Evolutionary conservation across 345 rosid genomes (phyloP).

Genomic region (Limnanthes douglasii): DNA sequence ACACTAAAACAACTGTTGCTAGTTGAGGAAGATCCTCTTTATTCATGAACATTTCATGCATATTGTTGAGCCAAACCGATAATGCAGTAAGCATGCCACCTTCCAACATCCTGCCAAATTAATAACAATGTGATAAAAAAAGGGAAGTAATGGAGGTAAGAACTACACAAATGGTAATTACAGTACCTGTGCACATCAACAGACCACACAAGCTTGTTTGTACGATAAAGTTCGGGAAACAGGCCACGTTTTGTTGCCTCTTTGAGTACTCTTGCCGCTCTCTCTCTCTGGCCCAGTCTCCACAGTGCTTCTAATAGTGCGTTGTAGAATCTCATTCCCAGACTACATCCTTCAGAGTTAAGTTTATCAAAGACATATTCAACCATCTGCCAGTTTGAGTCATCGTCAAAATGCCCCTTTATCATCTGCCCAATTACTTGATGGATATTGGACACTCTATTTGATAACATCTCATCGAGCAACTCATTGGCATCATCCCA

Average conservation of each 20-base stretch:
- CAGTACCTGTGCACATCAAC: conserved; percentile 82
- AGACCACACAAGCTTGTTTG: conserved; percentile 74
- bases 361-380: conserved; percentile 82
- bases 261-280: conserved; percentile 70
- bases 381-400: conserved; percentile 88
- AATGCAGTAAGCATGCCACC: conserved; percentile 67
- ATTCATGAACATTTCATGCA: conserved; percentile 27
- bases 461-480: conserved; percentile 65
- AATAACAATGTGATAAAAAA: conserved; percentile 10
- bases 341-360: conserved; percentile 73
- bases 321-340: conserved; percentile 85
- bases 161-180: conserved; percentile 3
- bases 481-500: conserved; percentile 65
- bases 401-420: conserved; percentile 81
- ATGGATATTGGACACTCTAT: conserved; percentile 66
- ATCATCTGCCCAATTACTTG: conserved; percentile 90
- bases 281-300: conserved; percentile 88
- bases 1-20: conserved; percentile 73
- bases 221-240: conserved; percentile 80
- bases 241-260: conserved; percentile 79
- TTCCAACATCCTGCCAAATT: conserved; percentile 71
- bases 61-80: conserved; percentile 66
- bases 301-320: conserved; percentile 88
- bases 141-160: conserved; percentile 7
- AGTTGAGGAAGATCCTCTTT: conserved; percentile 77